Base-by-base conservation (phyloP, 768 basidiomycete genomes). In the Agrocybe praecox region DNA sequence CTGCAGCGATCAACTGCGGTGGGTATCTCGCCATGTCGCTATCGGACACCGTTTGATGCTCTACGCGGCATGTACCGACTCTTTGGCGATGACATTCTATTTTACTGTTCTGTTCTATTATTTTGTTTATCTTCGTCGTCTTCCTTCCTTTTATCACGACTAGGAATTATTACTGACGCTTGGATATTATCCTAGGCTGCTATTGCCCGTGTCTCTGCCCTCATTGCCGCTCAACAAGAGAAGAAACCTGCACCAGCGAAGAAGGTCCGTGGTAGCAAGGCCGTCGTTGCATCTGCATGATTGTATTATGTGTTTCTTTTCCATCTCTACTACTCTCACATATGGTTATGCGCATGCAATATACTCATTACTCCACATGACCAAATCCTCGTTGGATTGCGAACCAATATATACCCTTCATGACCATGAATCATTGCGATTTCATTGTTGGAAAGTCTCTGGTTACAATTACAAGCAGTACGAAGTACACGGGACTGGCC, bases 191-290 rank as follows among this genome's bases (percentile, higher is more conserved):
- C 36, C n/a, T 65, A 93, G 91, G 88, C 88, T 58, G 79, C 86
- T 59, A 81, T 94, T 46, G 89, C 87, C 47, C 90, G 92, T 59
- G 82, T 86, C 23, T 90, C 90, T 58, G 88, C 90, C 43, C 79
- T 93, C 59, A 61, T 87, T 53, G 81, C 80, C 23, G 73, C 90
- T 51, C 88, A 90, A 75, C 85, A 81, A 68, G 86, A 88, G 71
- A 88, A 83, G 72, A 91, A 89, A 73, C 67, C 83, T 11, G 64
- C 72, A 62, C 89, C 81, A 67, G 75, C 82, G 48, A 91, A 84
- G 81, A 92, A 91, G 77, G 59, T 76, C 59, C 80, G 91, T 65
- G 89, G 90, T 54, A 87, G 85, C 80, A 91, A 89, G 75, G 79
- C 76, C 17, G 67, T 62, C 21, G 49, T 65, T 23, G 62, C 62